Percentiles rank a stretch among this genome's conserved stretches.
Conservation (phyloP, 2,329 filamentous ascomycete species). For the Penicillium sumatraense region DNA sequence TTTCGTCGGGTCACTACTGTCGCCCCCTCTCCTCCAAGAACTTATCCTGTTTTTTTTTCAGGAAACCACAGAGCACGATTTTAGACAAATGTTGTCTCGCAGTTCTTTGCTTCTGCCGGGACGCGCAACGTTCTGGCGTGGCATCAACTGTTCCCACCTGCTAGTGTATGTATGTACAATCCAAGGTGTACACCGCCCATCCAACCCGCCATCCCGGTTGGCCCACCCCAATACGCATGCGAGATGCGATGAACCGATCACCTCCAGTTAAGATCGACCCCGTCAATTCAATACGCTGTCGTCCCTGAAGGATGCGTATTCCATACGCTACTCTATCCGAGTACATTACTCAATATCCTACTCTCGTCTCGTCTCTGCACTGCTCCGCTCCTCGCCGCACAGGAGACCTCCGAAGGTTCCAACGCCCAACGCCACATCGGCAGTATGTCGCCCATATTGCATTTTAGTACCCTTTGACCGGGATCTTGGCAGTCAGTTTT, state of each 20-base stretch:
- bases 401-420: background rate
- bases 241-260: background rate
- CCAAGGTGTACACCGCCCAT: background rate
- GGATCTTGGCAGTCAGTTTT: background rate
- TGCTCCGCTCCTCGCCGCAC: too few species aligned
- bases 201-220: background rate
- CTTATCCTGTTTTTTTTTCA: background rate
- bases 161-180: background rate
- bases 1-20: background rate
- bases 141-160: background rate
- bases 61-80: too few species aligned
- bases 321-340: too few species aligned
- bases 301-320: background rate
- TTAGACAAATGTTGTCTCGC: background rate
- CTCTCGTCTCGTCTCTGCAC: too few species aligned
- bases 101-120: slow-evolving; percentile 6
- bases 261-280: background rate
- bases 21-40: background rate
- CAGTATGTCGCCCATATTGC: background rate
- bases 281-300: background rate
- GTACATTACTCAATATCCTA: background rate
- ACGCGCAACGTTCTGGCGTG: slow-evolving; percentile 10
- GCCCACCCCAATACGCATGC: background rate
- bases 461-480: background rate
- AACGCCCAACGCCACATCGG: background rate